Evolutionary conservation across 2,329 filamentous ascomycete species (phyloP).

Genomic region (Fusarium keratoplasticum): DNA sequence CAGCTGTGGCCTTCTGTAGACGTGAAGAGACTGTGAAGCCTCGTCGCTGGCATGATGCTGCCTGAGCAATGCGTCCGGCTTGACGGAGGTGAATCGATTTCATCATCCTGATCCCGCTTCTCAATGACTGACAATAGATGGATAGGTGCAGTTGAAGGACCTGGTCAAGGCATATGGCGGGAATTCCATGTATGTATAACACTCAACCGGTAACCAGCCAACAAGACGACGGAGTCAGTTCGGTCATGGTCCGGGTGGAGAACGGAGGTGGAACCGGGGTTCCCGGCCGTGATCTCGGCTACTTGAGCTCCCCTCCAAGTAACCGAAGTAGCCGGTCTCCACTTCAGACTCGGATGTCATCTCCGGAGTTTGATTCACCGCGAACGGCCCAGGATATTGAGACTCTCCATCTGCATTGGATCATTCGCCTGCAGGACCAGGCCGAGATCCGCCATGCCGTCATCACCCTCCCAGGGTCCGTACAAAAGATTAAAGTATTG

Average conservation of each 20-base stretch:
- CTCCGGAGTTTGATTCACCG: slow-evolving; percentile 20
- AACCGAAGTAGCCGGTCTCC: slow-evolving; percentile 24
- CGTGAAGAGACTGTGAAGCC: slow-evolving; percentile 20
- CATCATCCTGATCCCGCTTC: background rate
- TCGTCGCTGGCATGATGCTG: slow-evolving; percentile 20
- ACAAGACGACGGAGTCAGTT: background rate
- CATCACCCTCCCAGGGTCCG: slow-evolving; percentile 51
- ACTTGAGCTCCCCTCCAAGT: slow-evolving; percentile 1
- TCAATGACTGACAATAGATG: no score
- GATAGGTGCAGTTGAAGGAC: no score
- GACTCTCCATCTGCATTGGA: slow-evolving; percentile 44
- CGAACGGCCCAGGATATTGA: slow-evolving; percentile 47
- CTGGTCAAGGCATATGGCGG: background rate
- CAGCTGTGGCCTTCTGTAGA: slow-evolving; percentile 32
- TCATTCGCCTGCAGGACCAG: slow-evolving; percentile 49
- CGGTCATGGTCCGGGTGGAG: slow-evolving; percentile 6
- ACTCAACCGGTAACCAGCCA: background rate
- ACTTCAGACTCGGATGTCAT: background rate
- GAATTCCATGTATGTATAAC: background rate
- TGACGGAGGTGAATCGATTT: slow-evolving; percentile 7
- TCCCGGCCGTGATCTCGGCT: slow-evolving; percentile 9
- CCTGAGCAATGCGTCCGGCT: slow-evolving; percentile 17
- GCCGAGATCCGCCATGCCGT: slow-evolving; percentile 49
- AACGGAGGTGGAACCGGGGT: slow-evolving; percentile 6
- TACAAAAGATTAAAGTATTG: slow-evolving; percentile 52